Conservation (phyloP, 768 basidiomycete genomes). For the Pisolithus orientalis region DNA sequence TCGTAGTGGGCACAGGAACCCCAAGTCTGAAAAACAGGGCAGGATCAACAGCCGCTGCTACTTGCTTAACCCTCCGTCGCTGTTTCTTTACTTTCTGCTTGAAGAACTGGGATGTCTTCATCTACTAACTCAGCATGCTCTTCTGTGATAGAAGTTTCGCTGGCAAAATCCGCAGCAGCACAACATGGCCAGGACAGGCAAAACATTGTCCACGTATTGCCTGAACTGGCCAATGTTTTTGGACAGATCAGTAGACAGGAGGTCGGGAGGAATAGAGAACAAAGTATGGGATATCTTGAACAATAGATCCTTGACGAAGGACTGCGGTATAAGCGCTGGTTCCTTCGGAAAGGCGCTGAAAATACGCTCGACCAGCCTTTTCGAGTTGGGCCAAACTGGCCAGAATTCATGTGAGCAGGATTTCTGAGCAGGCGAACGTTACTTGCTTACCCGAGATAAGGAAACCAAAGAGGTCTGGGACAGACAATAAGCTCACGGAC, state of each 20-base stretch:
- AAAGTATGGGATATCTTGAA: constrained; percentile 19
- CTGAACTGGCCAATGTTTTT: constrained; percentile 15
- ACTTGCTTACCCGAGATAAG: constrained; percentile 21
- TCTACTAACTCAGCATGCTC: constrained; percentile 1
- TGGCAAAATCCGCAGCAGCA: constrained; percentile 9
- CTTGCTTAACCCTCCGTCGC: constrained; percentile 13
- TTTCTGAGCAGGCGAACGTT: not conserved
- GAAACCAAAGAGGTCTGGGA: constrained; percentile 22
- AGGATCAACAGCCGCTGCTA: constrained; percentile 14
- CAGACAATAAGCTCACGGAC: constrained; percentile 23
- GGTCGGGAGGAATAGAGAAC: constrained; percentile 14
- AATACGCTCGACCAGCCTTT: constrained; percentile 21
- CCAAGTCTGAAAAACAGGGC: constrained; percentile 26
- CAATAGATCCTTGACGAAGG: constrained; percentile 18
- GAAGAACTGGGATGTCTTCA: not conserved
- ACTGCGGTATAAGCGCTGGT: constrained; percentile 14
- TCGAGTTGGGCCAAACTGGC: constrained; percentile 10
- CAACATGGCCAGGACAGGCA: constrained; percentile 15
- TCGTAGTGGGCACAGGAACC: constrained; percentile 18
- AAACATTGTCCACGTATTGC: constrained; percentile 17
- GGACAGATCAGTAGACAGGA: constrained; percentile 7
- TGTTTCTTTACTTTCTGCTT: constrained; percentile 25
- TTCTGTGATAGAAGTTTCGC: not conserved
- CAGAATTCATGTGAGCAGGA: not conserved
- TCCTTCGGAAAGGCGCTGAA: constrained; percentile 28